Percentiles rank a stretch among this genome's conserved stretches.
These are phyloP conservation scores for Dendrobium officinale DNA, from an alignment of 106 monocot species.

Conservation along the genomic window DNA sequence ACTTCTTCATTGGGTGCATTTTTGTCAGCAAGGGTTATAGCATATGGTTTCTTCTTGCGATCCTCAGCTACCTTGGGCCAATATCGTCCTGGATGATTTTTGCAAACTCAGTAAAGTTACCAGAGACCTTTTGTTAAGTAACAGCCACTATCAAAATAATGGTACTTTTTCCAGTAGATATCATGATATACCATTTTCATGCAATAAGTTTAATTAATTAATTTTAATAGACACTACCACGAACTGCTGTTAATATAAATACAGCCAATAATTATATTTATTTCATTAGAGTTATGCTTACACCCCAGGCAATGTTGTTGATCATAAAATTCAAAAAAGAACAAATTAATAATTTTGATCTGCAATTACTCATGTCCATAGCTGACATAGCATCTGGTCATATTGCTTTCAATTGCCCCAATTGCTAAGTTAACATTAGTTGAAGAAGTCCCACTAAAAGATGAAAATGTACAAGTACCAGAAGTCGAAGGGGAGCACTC, in stretches of 20 bases:
- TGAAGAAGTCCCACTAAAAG: no score
- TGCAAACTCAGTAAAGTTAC: not conserved
- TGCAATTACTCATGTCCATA: not conserved
- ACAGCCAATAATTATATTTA: not conserved
- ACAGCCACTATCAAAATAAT: not conserved
- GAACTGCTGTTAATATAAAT: not conserved
- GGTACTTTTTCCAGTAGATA: not conserved
- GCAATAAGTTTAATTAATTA: not conserved
- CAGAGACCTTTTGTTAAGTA: not conserved
- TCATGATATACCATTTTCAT: not conserved
- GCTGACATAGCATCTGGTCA: not conserved
- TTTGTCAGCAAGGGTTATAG: conserved; percentile 95
- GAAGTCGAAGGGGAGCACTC: no score
- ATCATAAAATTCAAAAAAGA: not conserved
- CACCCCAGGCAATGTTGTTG: not conserved
- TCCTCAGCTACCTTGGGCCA: conserved; percentile 95
- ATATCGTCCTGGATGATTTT: conserved; percentile 65
- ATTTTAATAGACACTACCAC: not conserved
- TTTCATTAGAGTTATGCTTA: not conserved
- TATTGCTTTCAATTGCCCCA: no score
- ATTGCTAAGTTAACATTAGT: no score
- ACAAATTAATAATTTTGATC: not conserved
- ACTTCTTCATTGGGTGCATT: conserved; percentile 99
- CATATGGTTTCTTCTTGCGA: conserved; percentile 60
- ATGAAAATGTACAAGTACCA: no score